These are phyloP conservation scores for Amanita molliuscula DNA, from an alignment of 768 basidiomycete genomes.

Conservation along the genomic window DNA sequence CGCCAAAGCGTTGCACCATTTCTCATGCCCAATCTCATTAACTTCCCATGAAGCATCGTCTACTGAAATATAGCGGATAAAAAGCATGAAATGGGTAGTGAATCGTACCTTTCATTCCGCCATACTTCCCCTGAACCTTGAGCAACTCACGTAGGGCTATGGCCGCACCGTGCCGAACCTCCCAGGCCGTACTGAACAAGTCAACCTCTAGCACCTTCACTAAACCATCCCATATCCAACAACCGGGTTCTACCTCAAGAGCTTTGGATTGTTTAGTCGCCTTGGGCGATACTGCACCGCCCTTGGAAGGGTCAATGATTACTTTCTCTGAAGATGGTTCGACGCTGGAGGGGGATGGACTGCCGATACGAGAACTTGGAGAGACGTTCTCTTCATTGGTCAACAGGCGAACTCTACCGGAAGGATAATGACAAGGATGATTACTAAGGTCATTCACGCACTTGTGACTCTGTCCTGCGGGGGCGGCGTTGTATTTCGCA, in stretches of 20 bases:
- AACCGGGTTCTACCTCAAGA: conserved; percentile 62
- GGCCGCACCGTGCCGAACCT: conserved; percentile 88
- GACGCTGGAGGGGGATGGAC: conserved; percentile 38
- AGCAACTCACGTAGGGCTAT: conserved; percentile 85
- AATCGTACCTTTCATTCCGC: conserved; percentile 66
- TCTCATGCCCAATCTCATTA: conserved; percentile 63
- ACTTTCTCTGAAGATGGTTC: conserved; percentile 47
- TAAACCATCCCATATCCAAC: conserved; percentile 84
- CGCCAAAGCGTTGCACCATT: conserved; percentile 85
- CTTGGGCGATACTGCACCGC: conserved; percentile 77
- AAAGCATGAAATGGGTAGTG: background rate
- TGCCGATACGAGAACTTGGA: conserved; percentile 45
- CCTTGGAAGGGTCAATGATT: conserved; percentile 70
- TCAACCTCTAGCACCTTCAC: conserved; percentile 73
- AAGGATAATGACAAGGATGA: conserved; percentile 4
- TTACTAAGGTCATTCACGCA: conserved; percentile 16
- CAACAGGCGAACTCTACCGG: conserved; percentile 61
- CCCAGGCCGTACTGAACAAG: conserved; percentile 83
- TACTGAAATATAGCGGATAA: conserved; percentile 15
- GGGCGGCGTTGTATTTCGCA: conserved; percentile 50
- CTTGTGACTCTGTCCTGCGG: conserved; percentile 53
- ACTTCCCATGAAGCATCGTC: conserved; percentile 41
- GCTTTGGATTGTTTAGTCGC: conserved; percentile 68
- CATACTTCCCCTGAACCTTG: conserved; percentile 70
- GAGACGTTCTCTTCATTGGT: conserved; percentile 45